Base-by-base conservation (phyloP, 192 early-diverging fungal species). In the Backusella circina region DNA sequence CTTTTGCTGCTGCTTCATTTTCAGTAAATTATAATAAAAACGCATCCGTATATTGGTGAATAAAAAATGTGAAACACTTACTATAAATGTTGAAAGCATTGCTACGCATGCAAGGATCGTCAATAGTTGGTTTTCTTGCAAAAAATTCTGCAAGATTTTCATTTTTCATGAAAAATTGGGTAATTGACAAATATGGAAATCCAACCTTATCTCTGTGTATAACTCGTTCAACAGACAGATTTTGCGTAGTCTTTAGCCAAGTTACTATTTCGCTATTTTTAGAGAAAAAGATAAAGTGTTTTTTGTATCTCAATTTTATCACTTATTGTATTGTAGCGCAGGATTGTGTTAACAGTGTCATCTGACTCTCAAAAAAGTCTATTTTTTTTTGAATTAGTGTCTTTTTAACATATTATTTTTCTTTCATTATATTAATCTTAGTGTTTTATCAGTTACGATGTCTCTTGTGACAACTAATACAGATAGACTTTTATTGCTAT, bases 401-500 rank as follows among this genome's bases (percentile, higher is more conserved):
- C 1, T 8, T 61, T 23, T 61, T 26, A 3, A 3, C 9, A 21
- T n/a, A 21, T 21, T 51, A 7, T 26, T 61, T 61, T 57, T 2
- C 9, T 23, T 10, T 10, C 21, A 57, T 12, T 41, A 9, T 41
- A 8, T 41, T 41, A 41, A 1, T 26, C 23, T 57, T 26, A 54
- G 6, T 54, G 7, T 26, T 57, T 57, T 21, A 23, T 26, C 21
- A 57, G 21, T 10, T 4, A 61, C 10, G 2, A 61, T 61, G 54
- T 61, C 54, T 3, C 26, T 61, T 28, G 54, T 61, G 26, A 28
- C 54, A 61, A 23, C 23, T 28, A 70, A 70, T 31, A 39, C 5
- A 32, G 81, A 85, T 64, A 84, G 84, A 35, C 70, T 88, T 5
- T 72, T 90, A 7, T 75, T 90, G 6, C 33, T 90, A 31, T 90